Base-by-base conservation (phyloP, 169 alveolate species). In the Plasmodium blacklocki region DNA sequence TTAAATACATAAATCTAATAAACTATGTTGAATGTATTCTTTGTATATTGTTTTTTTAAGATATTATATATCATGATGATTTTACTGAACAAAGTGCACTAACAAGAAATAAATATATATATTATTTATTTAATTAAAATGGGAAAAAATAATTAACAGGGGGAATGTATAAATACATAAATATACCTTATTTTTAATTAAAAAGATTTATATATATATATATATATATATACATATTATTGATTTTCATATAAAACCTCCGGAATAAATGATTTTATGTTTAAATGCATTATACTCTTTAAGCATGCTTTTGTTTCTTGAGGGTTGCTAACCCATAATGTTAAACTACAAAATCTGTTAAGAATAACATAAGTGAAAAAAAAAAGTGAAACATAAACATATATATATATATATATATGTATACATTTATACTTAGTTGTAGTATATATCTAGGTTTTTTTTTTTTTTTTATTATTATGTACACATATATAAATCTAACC, bases 251-350 rank as follows among this genome's bases (percentile, higher is more conserved):
- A 59, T 60, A 74, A 60, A 59, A 74, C 88, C 60, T 74, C 88
- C 43, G 88, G 88, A 52, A 74, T 45, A 74, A 74, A 74, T 43
- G 88, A 74, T 52, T 74, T 74, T 52, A 74, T 74, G 52, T 74
- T 74, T 60, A 74, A 52, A 54, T 74, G 59, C 88, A 74, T 26
- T 60, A 74, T 74, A 60, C 88, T 74, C n/a, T 74, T 74, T 74
- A 74, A 59, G 32, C 88, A 74, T 3, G 94, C 92, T 43, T 87
- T 88, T 1, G 94, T 91, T 80, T 91, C 94, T 43, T 83, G 88
- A 4, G 94, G 94, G 66, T 85, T 91, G 29, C 83, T 58, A 23
- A 91, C 58, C 94, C 94, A 91, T 43, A 85, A 72, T 14, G 93
- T 73, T 7, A 88, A 78, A 21, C 92, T 73, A n/a, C 94, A 90